Percentiles rank a stretch among this genome's conserved stretches.
Conservation (phyloP, 768 basidiomycete species). For the Mycena leptocephala region DNA sequence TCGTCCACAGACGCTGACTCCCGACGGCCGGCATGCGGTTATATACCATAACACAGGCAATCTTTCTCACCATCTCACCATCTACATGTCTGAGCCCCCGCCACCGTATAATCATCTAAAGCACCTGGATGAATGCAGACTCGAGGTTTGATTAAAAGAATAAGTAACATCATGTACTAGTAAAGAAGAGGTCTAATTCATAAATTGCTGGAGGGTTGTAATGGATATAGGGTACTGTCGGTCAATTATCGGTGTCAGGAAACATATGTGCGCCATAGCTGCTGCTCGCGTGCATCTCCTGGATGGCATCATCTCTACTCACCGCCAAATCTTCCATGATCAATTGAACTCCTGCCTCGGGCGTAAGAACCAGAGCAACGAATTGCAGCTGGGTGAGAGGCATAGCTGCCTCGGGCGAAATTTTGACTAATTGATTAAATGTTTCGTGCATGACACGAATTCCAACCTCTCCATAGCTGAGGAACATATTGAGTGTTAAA, state of each 20-base stretch:
- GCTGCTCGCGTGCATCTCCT: background rate
- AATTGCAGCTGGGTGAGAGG: background rate
- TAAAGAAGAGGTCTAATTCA: too few species aligned
- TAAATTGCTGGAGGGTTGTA: too few species aligned
- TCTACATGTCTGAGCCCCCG: background rate
- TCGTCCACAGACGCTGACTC: too few species aligned
- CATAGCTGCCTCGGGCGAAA: background rate
- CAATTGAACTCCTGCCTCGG: background rate
- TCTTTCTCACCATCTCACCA: background rate
- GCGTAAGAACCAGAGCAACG: background rate
- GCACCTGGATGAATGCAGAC: background rate
- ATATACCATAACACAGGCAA: background rate
- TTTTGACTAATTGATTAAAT: background rate
- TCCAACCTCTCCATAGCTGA: background rate
- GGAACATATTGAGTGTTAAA: background rate
- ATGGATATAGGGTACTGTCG: background rate
- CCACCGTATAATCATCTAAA: background rate
- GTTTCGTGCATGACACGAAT: background rate
- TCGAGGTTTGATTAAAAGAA: too few species aligned
- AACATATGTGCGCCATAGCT: constrained; percentile 2
- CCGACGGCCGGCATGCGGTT: too few species aligned
- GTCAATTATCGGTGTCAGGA: background rate
- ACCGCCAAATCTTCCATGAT: background rate
- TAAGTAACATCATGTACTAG: too few species aligned
- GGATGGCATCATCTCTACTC: background rate